These are phyloP conservation scores for Platanthera guangdongensis DNA, from an alignment of 106 monocot genomes.

Conservation along the genomic window DNA sequence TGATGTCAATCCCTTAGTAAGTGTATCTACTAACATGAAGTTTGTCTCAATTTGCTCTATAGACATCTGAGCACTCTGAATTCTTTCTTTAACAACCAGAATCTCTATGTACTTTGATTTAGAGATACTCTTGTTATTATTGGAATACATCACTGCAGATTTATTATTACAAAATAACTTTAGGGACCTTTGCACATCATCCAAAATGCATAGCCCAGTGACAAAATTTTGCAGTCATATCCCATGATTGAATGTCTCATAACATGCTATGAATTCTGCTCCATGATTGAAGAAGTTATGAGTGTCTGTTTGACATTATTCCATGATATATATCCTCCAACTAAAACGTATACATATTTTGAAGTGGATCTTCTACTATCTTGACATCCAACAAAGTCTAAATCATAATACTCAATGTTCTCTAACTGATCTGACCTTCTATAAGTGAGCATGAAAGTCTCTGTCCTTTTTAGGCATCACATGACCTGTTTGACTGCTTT, in stretches of 20 bases:
- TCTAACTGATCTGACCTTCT: not conserved
- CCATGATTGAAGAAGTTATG: conserved; percentile 6
- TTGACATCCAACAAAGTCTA: not conserved
- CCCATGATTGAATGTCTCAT: not conserved
- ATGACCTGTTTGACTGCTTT: conserved; percentile 1
- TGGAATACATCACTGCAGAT: not conserved
- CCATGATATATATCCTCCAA: conserved; percentile 4
- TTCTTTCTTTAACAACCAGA: conserved; percentile 9
- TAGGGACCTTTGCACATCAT: not conserved
- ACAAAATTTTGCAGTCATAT: not conserved
- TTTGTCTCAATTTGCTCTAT: conserved; percentile 17
- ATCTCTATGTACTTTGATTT: not conserved
- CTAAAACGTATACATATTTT: not conserved
- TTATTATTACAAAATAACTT: conserved; percentile 15
- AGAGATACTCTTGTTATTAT: not conserved
- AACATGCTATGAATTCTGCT: conserved; percentile 9
- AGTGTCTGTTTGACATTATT: not conserved
- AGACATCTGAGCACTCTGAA: conserved; percentile 4
- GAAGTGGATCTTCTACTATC: conserved; percentile 2
- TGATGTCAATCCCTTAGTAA: not conserved
- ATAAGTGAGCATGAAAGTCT: conserved; percentile 1
- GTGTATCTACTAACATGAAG: conserved; percentile 2
- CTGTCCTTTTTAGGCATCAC: conserved; percentile 2
- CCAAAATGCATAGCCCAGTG: not conserved
- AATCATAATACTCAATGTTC: conserved; percentile 1